Conservation (phyloP, 768 basidiomycete species). For the Heimioporus sp. region DNA sequence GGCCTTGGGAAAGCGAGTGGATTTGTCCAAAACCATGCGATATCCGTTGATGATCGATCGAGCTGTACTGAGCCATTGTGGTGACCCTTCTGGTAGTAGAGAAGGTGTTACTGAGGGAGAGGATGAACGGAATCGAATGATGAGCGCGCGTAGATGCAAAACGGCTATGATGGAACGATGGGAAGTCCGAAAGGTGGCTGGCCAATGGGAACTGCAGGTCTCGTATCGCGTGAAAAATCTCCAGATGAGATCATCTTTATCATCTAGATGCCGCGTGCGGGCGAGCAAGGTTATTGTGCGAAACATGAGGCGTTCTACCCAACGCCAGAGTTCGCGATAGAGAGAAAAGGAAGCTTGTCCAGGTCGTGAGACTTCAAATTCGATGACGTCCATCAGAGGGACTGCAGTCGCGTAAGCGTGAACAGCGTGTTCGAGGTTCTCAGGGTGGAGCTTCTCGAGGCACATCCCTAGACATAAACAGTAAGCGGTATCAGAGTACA, state of each 20-base stretch:
- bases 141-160: conserved; percentile 73
- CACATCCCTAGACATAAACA: conserved; percentile 60
- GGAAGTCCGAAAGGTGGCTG: conserved; percentile 69
- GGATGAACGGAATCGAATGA: conserved; percentile 43
- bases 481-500: background rate
- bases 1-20: conserved; percentile 77
- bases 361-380: conserved; percentile 43
- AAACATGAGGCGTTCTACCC: conserved; percentile 80
- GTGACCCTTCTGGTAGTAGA: conserved; percentile 31
- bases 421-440: conserved; percentile 51
- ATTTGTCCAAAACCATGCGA: conserved; percentile 60
- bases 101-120: conserved; percentile 14
- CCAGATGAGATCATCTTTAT: conserved; percentile 50
- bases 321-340: conserved; percentile 84
- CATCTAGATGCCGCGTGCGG: conserved; percentile 37
- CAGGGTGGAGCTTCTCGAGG: conserved; percentile 56
- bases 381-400: conserved; percentile 50
- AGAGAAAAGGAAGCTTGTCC: conserved; percentile 39
- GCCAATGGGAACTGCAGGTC: conserved; percentile 68
- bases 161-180: conserved; percentile 70
- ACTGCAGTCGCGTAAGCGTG: conserved; percentile 52
- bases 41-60: conserved; percentile 71
- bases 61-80: conserved; percentile 63
- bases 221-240: conserved; percentile 60
- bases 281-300: conserved; percentile 71